These are phyloP conservation scores for Calvatia gigantea DNA, from an alignment of 768 basidiomycete genomes.

Conservation along the genomic window DNA sequence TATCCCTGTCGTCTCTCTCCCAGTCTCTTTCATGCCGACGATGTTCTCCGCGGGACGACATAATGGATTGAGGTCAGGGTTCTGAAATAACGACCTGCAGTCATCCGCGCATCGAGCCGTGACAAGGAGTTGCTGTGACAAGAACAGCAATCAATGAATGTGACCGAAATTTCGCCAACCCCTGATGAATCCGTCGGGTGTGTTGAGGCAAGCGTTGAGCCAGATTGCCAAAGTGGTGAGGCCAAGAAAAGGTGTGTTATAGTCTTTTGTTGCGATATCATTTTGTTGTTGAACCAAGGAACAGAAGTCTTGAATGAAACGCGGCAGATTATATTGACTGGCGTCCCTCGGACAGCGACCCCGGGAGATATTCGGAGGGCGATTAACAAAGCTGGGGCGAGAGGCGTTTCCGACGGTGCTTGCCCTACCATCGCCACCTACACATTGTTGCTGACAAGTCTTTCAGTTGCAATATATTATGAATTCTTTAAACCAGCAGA, in stretches of 20 bases:
- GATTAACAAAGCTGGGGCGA: constrained; percentile 35
- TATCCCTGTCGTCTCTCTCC: constrained; percentile 53
- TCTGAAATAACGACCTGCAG: not conserved
- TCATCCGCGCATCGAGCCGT: constrained; percentile 7
- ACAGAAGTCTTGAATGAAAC: constrained; percentile 20
- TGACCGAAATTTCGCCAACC: constrained; percentile 2
- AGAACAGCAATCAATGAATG: not conserved
- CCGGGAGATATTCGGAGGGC: constrained; percentile 52
- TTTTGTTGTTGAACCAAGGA: not conserved
- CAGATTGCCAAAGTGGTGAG: not conserved
- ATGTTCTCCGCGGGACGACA: constrained; percentile 57
- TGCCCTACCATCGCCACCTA: not conserved
- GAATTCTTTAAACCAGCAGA: constrained; percentile 57
- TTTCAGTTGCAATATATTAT: constrained; percentile 58
- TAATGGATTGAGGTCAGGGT: constrained; percentile 17
- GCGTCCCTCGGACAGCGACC: constrained; percentile 49
- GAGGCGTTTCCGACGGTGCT: constrained; percentile 46
- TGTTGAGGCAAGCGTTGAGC: not conserved
- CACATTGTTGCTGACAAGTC: not conserved
- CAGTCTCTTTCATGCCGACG: constrained; percentile 62
- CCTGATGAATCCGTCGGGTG: not conserved
- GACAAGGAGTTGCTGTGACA: constrained; percentile 9
- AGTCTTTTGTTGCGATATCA: not conserved
- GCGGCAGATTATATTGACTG: constrained; percentile 43
- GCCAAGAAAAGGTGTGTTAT: not conserved